Evolutionary conservation across 257 asterid genomes (phyloP), one percentile per base, ranked within the genome.

Genomic region (Leptodermis oblonga): DNA sequence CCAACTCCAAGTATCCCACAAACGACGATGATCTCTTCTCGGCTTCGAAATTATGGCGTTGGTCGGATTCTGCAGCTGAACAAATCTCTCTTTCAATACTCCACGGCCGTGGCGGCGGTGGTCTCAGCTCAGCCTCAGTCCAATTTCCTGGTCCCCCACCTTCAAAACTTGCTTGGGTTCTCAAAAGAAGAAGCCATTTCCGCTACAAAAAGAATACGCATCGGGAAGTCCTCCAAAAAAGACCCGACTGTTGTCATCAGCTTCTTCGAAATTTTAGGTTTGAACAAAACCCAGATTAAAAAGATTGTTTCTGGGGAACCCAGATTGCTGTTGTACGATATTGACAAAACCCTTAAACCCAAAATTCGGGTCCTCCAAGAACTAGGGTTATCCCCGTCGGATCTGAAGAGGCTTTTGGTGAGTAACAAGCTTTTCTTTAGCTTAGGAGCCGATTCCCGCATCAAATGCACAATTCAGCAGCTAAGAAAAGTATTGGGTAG

Each of bases 231-330:
- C 41, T 8, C 25, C 13, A 49, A 20, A 18, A 75, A 64, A 3
- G 42, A 70, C 14, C 75, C 75, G 15, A 52, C 68, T 25, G 61
- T 49, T 23, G 75, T 79, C 41, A 22, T 79, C 23, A 41, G n/a
- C 33, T 79, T 36, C 69, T 73, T 79, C 61, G 31, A 36, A 75
- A 51, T 64, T 33, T 43, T 42, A 15, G 83, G 83, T 58, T 23
- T 75, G n/a, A 60, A 39, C 42, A 69, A 72, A 17, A 17, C 75
- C 53, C 78, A 79, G n/a, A 63, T 79, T 4, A 79, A 62, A 72
- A 53, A 10, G 41, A 52, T 72, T 15, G 73, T 75, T n/a, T 31
- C n/a, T 37, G 42, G 42, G 25, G 7, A 33, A 2, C 83, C 80
- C 7, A 31, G 4, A 0, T 31, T 75, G 45, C 48, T 79, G 20